Base-by-base conservation (phyloP, 176 grass and related monocot species). In the Chrysopogon serrulatus region DNA sequence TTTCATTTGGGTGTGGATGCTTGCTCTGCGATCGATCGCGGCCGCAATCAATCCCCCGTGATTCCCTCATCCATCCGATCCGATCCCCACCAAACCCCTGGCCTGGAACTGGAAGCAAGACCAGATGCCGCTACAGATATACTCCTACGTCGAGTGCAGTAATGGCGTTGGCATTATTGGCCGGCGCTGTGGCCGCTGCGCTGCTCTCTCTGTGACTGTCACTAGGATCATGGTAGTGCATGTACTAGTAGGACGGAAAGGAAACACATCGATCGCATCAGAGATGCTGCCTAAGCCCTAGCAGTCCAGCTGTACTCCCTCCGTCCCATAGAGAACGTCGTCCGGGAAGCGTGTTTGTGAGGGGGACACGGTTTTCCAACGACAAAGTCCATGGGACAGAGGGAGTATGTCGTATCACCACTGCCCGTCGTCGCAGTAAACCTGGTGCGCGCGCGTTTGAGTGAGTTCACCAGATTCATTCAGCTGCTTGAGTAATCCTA, bases 61-160 rank as follows among this genome's bases (percentile, higher is more conserved):
- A 84, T 84, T 84, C 65, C 82, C 82, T 84, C 82, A 34, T 8
- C n/a, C n/a, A n/a, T n/a, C n/a, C n/a, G n/a, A n/a, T n/a, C n/a
- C n/a, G n/a, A n/a, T n/a, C 65, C 61, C 28, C 62, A 51, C 48
- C 48, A 51, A 19, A 18, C 5, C 18, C 60, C 13, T 15, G 11
- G 12, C 9, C 44, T 2, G 17, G 21, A 39, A 59, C 13, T 6
- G 48, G 48, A 70, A 67, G 53, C 32, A 49, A 49, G 17, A 21
- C 18, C 48, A 21, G 48, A 48, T 19, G 18, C 48, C 18, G 48
- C 48, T 54, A 54, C 49, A 54, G 49, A 54, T 23, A 51, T 49
- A 49, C 18, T 23, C 19, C 47, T 49, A 49, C 48, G 19, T 49
- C 19, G 49, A 68, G 65, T 39, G 65, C 34, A 68, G 67, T 69